Evolutionary conservation across 2,329 filamentous ascomycete species (phyloP).

Genomic region (Calonectria multiphialidica): DNA sequence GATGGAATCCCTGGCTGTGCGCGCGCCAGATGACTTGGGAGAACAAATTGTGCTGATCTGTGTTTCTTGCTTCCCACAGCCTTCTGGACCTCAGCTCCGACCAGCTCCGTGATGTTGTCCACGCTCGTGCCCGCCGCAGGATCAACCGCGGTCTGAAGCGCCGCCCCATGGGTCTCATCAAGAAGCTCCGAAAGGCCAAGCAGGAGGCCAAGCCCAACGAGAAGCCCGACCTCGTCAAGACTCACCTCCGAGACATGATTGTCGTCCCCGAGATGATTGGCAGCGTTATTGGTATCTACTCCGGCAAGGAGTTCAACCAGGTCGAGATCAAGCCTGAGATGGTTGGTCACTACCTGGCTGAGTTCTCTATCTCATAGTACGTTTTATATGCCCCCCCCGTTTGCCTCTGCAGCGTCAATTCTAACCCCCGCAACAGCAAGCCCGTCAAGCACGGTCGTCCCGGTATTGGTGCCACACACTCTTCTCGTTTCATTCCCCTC

Average conservation of each 20-base stretch:
- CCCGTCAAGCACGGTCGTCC: conserved; percentile 99
- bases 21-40: conserved; percentile 15
- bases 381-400: conserved; percentile 54
- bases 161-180: conserved; percentile 99
- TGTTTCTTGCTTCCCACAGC: conserved; percentile 62
- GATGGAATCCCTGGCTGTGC: conserved; percentile 20
- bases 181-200: conserved; percentile 99
- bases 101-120: conserved; percentile 98
- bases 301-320: conserved; percentile 99
- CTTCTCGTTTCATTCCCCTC: conserved; percentile 99
- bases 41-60: conserved; percentile 37
- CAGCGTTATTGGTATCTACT: conserved; percentile 98
- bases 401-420: not conserved
- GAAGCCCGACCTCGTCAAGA: conserved; percentile 99
- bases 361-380: conserved; percentile 99
- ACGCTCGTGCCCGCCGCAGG: conserved; percentile 97
- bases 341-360: conserved; percentile 99
- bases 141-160: conserved; percentile 99
- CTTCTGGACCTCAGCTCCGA: conserved; percentile 99
- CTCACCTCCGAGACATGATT: conserved; percentile 99
- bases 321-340: conserved; percentile 99
- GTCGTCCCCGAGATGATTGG: conserved; percentile 99
- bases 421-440: conserved; percentile 79
- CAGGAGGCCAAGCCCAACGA: conserved; percentile 99
- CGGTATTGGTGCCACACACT: conserved; percentile 99